phyloP scores from a whole-genome alignment of 2,329 filamentous ascomycete genomes.

The Venturia oleaginea region DNA sequence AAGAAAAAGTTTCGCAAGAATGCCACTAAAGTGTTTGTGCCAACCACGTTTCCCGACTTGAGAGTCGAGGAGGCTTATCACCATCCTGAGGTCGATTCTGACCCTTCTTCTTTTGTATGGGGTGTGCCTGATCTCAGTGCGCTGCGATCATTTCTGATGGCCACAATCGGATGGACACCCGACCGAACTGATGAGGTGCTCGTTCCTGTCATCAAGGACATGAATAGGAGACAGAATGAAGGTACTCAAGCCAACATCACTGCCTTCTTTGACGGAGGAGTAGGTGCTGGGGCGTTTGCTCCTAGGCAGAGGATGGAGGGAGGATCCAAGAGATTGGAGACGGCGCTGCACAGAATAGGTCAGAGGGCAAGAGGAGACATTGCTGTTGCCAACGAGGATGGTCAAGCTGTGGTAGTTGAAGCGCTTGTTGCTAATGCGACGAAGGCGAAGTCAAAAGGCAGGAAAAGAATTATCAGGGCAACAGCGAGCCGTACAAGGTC shows the following conservation, averaged over 20 bases:
- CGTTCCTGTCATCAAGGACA: conserved; percentile 88
- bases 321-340: conserved; percentile 67
- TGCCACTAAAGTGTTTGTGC: conserved; percentile 76
- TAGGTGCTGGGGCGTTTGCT: conserved; percentile 63
- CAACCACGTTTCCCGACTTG: conserved; percentile 65
- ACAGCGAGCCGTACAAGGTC: neutral
- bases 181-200: conserved; percentile 93
- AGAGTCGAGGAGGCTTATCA: conserved; percentile 79
- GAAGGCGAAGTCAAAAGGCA: neutral
- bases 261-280: conserved; percentile 70
- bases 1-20: conserved; percentile 80
- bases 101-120: conserved; percentile 80
- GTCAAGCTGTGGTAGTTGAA: neutral
- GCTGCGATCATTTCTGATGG: conserved; percentile 74
- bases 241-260: conserved; percentile 96
- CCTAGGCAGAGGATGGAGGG: conserved; percentile 54
- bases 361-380: conserved; percentile 8
- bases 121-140: conserved; percentile 88
- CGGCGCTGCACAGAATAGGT: conserved; percentile 58
- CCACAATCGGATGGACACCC: conserved; percentile 83
- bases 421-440: neutral
- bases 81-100: conserved; percentile 73
- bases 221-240: conserved; percentile 80
- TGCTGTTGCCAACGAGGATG: neutral
- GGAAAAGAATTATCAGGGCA: neutral